Evolutionary conservation across 257 asterid species (phyloP), one percentile per base, ranked within the genome.

Genomic region (Knoxia roxburghii): DNA sequence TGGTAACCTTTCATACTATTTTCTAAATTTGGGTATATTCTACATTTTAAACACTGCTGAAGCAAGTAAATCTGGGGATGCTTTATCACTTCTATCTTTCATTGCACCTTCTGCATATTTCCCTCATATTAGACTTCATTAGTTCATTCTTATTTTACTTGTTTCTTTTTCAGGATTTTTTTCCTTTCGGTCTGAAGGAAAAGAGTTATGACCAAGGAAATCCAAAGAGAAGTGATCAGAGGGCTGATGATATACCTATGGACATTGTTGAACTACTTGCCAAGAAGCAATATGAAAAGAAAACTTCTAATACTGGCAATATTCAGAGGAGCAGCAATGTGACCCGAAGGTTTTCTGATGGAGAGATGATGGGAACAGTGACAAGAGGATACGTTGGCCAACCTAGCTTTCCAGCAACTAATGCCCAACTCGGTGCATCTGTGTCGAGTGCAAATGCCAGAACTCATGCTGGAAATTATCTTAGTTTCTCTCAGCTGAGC

Each of bases 191-290:
- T 55, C 48, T 26, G 29, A 55, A 64, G 71, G 78, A 64, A 21
- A 77, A 72, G 41, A 52, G 6, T 3, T 20, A 11, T 2, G 77
- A 72, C 48, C 67, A 46, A 17, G 70, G 54, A 50, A 59, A 33
- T 2, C 24, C 69, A 2, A 71, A 55, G 26, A 74, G 26, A 41
- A 60, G 26, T 21, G 61, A 65, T 67, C 80, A 66, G 55, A 80
- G 79, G 51, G 73, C 61, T 20, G 95, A 91, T 73, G 96, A 86
- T 43, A 83, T 88, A 37, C 96, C 96, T 0, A 90, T 90, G 95
- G 99, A 88, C 54, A 84, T 94, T 58, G 97, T 88, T 13, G 95
- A 88, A 59, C 75, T 88, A 7, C 69, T 90, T 83, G 97, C 96
- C 54, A 74, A 64, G 79, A 81, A 86, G 51, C 91, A 82, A 68